These are phyloP conservation scores for Suillus cothurnatus DNA, from an alignment of 768 basidiomycete genomes.

Conservation along the genomic window DNA sequence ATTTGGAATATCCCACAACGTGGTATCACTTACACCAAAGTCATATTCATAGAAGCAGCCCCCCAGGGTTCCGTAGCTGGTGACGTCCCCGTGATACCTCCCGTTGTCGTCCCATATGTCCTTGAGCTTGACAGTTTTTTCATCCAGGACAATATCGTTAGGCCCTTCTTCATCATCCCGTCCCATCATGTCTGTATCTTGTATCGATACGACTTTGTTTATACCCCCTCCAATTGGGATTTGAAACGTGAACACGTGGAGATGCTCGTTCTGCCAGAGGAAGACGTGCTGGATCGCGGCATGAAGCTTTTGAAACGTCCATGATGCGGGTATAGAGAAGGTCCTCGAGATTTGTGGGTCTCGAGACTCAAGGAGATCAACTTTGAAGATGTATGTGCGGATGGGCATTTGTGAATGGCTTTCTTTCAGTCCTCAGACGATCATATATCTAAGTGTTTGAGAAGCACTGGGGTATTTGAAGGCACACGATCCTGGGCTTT, in stretches of 20 bases:
- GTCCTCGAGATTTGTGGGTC: slow-evolving; percentile 23
- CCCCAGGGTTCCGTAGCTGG: slow-evolving; percentile 10
- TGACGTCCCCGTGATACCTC: slow-evolving; percentile 6
- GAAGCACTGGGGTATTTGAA: background rate
- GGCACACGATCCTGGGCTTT: background rate
- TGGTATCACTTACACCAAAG: slow-evolving; percentile 18
- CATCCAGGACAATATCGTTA: slow-evolving; percentile 6
- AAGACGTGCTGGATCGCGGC: slow-evolving; percentile 24
- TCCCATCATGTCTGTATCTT: slow-evolving; percentile 9
- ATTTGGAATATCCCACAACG: background rate
- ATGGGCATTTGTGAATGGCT: slow-evolving; percentile 12
- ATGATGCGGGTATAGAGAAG: slow-evolving; percentile 24
- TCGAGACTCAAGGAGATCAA: slow-evolving; percentile 21
- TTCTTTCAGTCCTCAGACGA: background rate
- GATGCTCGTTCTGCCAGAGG: slow-evolving; percentile 21
- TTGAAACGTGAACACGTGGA: slow-evolving; percentile 22
- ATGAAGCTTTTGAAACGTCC: slow-evolving; percentile 23
- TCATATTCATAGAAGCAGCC: slow-evolving; percentile 24
- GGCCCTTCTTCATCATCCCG: slow-evolving; percentile 6
- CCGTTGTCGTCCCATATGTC: slow-evolving; percentile 17
- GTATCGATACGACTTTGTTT: slow-evolving; percentile 1
- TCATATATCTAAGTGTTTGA: background rate
- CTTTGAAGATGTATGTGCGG: slow-evolving; percentile 21
- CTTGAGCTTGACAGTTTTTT: slow-evolving; percentile 13
- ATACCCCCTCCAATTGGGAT: slow-evolving; percentile 8